Evolutionary conservation across 2,329 filamentous ascomycete genomes (phyloP).

Genomic region (Cucurbitaria berberidis): DNA sequence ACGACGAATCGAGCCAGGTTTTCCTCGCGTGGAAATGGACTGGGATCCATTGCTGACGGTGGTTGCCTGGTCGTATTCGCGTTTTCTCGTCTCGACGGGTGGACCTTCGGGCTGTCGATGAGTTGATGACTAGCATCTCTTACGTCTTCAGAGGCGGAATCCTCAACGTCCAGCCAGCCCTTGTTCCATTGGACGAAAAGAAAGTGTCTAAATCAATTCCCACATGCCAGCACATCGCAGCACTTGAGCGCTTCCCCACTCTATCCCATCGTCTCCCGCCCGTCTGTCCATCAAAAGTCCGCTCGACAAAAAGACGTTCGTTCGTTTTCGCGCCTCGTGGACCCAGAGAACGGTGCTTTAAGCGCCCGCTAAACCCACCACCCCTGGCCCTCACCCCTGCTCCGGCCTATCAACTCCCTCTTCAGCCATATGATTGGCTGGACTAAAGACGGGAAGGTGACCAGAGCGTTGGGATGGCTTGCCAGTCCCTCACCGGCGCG

Average conservation of each 20-base stretch:
- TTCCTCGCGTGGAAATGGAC: not conserved
- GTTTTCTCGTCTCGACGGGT: too few relatives aligned
- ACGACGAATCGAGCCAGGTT: not conserved
- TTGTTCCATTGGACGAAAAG: too few relatives aligned
- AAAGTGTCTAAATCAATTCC: not conserved
- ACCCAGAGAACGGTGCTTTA: too few relatives aligned
- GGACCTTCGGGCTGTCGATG: too few relatives aligned
- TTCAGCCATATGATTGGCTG: conserved; percentile 24
- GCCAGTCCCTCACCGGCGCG: too few relatives aligned
- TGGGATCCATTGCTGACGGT: too few relatives aligned
- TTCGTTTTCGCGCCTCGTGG: not conserved
- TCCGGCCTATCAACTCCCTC: not conserved
- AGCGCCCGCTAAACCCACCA: conserved; percentile 16
- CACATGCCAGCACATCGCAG: not conserved
- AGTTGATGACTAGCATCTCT: too few relatives aligned
- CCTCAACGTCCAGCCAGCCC: too few relatives aligned
- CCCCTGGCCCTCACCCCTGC: conserved; percentile 14
- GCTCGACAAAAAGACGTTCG: too few relatives aligned
- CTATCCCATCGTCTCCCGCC: not conserved
- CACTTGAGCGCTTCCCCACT: too few relatives aligned
- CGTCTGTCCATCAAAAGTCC: not conserved
- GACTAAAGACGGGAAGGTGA: conserved; percentile 30
- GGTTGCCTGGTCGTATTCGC: not conserved
- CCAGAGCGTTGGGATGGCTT: conserved; percentile 25
- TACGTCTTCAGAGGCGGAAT: too few relatives aligned